phyloP scores from a whole-genome alignment of 1,284 basidiomycete genomes.

The Sporisorium graminicola region DNA sequence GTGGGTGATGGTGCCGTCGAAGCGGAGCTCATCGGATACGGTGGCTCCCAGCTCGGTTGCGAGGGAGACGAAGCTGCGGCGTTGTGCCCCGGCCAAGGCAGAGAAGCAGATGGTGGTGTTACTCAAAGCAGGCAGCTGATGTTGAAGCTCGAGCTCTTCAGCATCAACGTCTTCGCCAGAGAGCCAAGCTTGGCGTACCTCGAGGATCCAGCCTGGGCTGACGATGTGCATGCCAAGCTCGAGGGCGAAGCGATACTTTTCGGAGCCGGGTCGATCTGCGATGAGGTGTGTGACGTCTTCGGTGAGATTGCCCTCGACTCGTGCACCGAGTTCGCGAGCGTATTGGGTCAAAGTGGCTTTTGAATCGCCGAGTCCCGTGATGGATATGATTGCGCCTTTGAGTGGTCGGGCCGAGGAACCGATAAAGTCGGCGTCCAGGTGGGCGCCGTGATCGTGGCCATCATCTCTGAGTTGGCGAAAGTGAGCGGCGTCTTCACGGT shows the following conservation, averaged over 20 bases:
- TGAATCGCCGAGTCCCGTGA: constrained; percentile 77
- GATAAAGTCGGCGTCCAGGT: constrained; percentile 61
- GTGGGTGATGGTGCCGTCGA: constrained; percentile 71
- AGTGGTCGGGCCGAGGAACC: constrained; percentile 74
- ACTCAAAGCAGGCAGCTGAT: constrained; percentile 78
- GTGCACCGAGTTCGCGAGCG: constrained; percentile 81
- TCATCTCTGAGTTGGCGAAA: constrained; percentile 56
- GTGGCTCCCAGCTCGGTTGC: constrained; percentile 37
- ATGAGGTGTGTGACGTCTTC: constrained; percentile 84
- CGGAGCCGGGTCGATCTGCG: constrained; percentile 77
- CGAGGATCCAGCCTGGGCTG: constrained; percentile 78
- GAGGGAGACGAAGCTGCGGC: constrained; percentile 27
- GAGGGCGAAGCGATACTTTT: constrained; percentile 86
- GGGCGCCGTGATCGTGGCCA: constrained; percentile 62
- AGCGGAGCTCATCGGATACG: constrained; percentile 57
- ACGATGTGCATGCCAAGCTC: constrained; percentile 81
- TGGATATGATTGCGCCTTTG: constrained; percentile 77
- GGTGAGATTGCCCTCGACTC: constrained; percentile 77
- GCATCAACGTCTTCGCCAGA: constrained; percentile 81
- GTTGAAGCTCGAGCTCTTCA: constrained; percentile 73
- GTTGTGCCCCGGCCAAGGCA: constrained; percentile 27
- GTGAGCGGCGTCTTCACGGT: constrained; percentile 61
- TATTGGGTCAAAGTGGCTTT: constrained; percentile 79
- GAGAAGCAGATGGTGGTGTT: constrained; percentile 77
- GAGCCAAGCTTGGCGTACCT: constrained; percentile 79